These are phyloP conservation scores for Zymoseptoria tritici DNA, from an alignment of 2,329 filamentous ascomycete species.

Conservation along the genomic window DNA sequence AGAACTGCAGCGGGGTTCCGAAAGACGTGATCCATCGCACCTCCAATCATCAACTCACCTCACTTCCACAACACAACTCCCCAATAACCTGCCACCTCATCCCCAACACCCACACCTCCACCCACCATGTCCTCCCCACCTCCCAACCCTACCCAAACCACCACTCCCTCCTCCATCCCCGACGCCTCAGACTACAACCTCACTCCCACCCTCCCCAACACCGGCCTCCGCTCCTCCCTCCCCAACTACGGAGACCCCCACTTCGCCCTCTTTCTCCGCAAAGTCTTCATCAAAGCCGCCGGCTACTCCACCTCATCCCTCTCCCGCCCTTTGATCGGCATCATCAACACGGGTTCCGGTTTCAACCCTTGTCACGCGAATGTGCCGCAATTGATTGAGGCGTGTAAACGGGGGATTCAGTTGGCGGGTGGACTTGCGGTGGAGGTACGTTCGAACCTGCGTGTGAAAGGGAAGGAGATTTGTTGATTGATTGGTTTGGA, in stretches of 20 bases:
- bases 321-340: slow-evolving; percentile 62
- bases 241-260: slow-evolving; percentile 66
- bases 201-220: slow-evolving; percentile 43
- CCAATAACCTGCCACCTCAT: no score
- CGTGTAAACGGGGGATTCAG: slow-evolving; percentile 60
- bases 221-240: slow-evolving; percentile 57
- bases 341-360: slow-evolving; percentile 64
- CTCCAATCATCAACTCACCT: no score
- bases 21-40: no score
- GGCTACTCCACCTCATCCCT: slow-evolving; percentile 67
- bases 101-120: no score
- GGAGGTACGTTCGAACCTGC: slow-evolving; percentile 32
- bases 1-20: no score
- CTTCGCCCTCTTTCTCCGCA: slow-evolving; percentile 67
- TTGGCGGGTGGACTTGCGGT: slow-evolving; percentile 60
- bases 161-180: background rate
- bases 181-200: slow-evolving; percentile 50
- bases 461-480: no score
- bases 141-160: background rate
- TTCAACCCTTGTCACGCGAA: slow-evolving; percentile 72
- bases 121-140: background rate
- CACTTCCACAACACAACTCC: no score
- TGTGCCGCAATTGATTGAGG: slow-evolving; percentile 63
- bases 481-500: no score
- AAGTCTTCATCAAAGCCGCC: slow-evolving; percentile 70